A percentile compares a stretch with the other conserved stretches of the same genome.
Conservation (phyloP, 2,329 filamentous ascomycete species). For the Aspergillus novofumigatus region DNA sequence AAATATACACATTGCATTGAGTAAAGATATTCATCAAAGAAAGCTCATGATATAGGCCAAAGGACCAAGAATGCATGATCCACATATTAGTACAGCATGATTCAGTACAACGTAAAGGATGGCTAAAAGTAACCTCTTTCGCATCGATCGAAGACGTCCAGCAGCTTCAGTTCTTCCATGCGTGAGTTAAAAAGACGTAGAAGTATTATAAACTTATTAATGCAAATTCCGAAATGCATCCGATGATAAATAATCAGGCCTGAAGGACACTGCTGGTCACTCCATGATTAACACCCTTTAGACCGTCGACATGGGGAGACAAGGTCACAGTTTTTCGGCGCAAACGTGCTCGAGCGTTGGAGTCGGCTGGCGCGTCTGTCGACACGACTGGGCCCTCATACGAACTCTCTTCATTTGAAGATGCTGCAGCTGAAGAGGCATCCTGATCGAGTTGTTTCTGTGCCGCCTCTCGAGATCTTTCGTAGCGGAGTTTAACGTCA, state of each 20-base stretch:
- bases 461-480: constrained; percentile 52
- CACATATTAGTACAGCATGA: constrained; percentile 32
- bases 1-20: background rate
- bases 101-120: constrained; percentile 11
- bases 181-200: background rate
- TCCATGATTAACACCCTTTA: constrained; percentile 35
- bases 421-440: constrained; percentile 1
- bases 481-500: constrained; percentile 57
- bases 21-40: constrained; percentile 1
- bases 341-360: constrained; percentile 27
- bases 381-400: constrained; percentile 27
- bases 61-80: constrained; percentile 11
- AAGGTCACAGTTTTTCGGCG: constrained; percentile 33
- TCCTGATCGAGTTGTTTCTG: constrained; percentile 55
- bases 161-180: constrained; percentile 23
- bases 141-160: constrained; percentile 26
- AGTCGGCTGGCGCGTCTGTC: constrained; percentile 20
- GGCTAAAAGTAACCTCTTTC: constrained; percentile 13
- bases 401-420: constrained; percentile 22
- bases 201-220: constrained; percentile 1
- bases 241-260: constrained; percentile 15
- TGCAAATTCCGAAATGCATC: background rate
- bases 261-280: constrained; percentile 40
- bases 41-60: constrained; percentile 22
- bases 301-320: constrained; percentile 28